Base-by-base conservation (phyloP, 169 alveolate genomes). In the Amoebophrya sp. region DNA sequence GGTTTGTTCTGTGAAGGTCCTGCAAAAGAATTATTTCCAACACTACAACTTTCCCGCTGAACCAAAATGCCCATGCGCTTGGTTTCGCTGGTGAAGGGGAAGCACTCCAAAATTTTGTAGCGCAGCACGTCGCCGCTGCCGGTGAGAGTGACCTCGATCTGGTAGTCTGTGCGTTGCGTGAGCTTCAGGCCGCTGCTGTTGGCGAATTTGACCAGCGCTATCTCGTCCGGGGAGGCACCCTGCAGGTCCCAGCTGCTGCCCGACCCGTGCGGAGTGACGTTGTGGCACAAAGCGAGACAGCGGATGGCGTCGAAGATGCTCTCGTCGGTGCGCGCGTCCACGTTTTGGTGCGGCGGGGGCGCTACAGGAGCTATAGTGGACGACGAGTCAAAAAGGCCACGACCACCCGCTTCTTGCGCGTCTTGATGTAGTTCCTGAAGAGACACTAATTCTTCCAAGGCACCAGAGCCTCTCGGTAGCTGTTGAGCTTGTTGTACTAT, bases 221-320 rank as follows among this genome's bases (percentile, higher is more conserved):
- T 97, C 95, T 99, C 99, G 94, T 99, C 99, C 10, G 99, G 99
- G 10, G 99, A 97, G n/a, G 99, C 96, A 0, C 99, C 99, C 94
- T 99, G 99, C 95, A 93, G 89, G 40, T 14, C 66, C 66, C 66
- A 47, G 29, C 29, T 47, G 66, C 18, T 18, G 18, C 66, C 18
- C 66, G 7, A n/a, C n/a, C n/a, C n/a, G n/a, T n/a, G 7, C 40
- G 99, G 99, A 10, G 98, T 97, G 33, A 97, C 98, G 94, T 97
- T 97, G 92, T 97, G 98, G 91, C 99, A 97, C n/a, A 97, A 94
- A 23, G 97, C 96, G 77, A 97, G 93, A 35, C 97, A 95, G 40
- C 96, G 93, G n/a, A 97, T 93, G 39, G 97, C 94, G 92, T 96
- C 98, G 92, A 66, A 47, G 66, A 47, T 18, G 18, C 66, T 47